phyloP scores from a whole-genome alignment of 2,329 filamentous ascomycete genomes.

The Neopestalotiopsis sp. region DNA sequence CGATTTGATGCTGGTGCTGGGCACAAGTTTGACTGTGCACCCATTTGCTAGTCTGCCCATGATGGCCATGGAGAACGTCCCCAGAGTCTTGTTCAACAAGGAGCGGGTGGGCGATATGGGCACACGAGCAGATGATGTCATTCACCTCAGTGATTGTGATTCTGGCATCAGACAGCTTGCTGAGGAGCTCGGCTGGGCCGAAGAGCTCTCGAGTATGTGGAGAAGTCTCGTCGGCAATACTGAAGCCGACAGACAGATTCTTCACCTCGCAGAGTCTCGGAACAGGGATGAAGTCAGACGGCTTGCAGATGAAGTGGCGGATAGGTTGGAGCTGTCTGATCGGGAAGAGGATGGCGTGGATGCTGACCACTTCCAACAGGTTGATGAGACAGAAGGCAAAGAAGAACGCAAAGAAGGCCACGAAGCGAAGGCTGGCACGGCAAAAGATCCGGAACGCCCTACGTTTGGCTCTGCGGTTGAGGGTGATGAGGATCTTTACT shows the following conservation, averaged over 20 bases:
- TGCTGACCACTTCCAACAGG: constrained; percentile 19
- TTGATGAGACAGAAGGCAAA: constrained; percentile 5
- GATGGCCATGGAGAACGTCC: constrained; percentile 64
- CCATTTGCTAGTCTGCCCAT: constrained; percentile 85
- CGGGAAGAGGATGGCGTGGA: constrained; percentile 16
- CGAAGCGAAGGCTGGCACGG: not conserved
- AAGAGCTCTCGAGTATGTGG: constrained; percentile 84
- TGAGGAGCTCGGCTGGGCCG: constrained; percentile 80
- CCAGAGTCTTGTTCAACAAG: constrained; percentile 86
- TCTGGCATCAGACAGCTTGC: constrained; percentile 80
- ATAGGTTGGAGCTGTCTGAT: constrained; percentile 32
- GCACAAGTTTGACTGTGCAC: constrained; percentile 85
- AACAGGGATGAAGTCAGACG: constrained; percentile 49
- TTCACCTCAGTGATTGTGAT: constrained; percentile 85
- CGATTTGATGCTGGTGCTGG: constrained; percentile 84
- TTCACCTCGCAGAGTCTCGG: constrained; percentile 23
- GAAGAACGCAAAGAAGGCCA: constrained; percentile 7
- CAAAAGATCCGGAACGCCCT: constrained; percentile 6
- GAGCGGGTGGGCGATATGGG: constrained; percentile 84
- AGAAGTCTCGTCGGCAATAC: constrained; percentile 67
- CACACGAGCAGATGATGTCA: constrained; percentile 79
- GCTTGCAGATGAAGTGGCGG: constrained; percentile 38
- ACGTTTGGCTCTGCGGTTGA: not conserved
- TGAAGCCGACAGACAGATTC: constrained; percentile 56
- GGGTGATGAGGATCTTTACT: constrained; percentile 5